These are phyloP conservation scores for Periconia digitata DNA, from an alignment of 2,329 filamentous ascomycete genomes.

Conservation along the genomic window DNA sequence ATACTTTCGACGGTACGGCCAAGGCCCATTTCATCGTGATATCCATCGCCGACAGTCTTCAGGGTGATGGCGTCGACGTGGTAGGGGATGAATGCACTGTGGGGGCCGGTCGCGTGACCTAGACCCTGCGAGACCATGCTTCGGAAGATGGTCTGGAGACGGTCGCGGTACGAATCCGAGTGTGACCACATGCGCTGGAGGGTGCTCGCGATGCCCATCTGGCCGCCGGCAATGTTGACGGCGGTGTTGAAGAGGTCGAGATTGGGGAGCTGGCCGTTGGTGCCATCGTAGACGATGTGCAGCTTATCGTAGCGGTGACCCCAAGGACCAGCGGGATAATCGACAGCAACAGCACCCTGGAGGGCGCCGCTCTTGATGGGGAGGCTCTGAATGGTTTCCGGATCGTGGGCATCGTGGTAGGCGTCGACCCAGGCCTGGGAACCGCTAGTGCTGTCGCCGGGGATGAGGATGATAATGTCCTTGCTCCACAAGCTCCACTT, in stretches of 20 bases:
- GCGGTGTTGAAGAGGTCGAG: constrained; percentile 95
- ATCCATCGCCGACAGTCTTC: constrained; percentile 85
- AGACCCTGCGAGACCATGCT: constrained; percentile 92
- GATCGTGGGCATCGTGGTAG: constrained; percentile 87
- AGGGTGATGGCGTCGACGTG: constrained; percentile 95
- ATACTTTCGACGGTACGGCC: constrained; percentile 87
- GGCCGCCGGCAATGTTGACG: constrained; percentile 80
- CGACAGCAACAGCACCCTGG: constrained; percentile 89
- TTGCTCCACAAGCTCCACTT: constrained; percentile 99
- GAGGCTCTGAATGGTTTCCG: constrained; percentile 69
- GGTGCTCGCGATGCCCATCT: constrained; percentile 84
- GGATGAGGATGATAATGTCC: constrained; percentile 90
- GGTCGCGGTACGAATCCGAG: constrained; percentile 74
- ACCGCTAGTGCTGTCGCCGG: constrained; percentile 84
- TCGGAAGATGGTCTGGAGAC: constrained; percentile 83
- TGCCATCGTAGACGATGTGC: constrained; percentile 90
- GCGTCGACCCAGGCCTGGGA: constrained; percentile 97
- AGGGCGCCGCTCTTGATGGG: constrained; percentile 90
- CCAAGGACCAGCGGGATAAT: constrained; percentile 72
- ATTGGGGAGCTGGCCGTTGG: constrained; percentile 94
- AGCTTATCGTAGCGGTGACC: constrained; percentile 82
- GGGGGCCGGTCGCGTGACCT: constrained; percentile 84
- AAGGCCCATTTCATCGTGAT: constrained; percentile 97
- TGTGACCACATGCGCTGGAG: constrained; percentile 86
- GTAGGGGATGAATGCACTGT: constrained; percentile 96